Evolutionary conservation across 305 asterid species (phyloP), one percentile per base, ranked within the genome.

Genomic region (Striga hermonthica): DNA sequence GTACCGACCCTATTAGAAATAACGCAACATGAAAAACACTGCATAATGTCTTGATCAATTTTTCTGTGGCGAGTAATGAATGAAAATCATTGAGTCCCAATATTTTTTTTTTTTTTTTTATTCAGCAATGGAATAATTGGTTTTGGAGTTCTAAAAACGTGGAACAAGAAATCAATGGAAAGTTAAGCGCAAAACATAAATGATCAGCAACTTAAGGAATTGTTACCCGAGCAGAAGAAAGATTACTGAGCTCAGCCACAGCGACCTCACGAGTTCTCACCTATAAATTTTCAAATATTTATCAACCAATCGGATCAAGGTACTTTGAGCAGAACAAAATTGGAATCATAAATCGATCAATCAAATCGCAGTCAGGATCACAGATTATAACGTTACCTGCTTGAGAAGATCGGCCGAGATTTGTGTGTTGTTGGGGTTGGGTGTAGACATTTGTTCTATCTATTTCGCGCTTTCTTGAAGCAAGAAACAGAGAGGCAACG

Each of bases 211-310:
- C n/a, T 22, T 22, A 22, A 22, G 31, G 31, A 22, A 22, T 22
- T 22, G 31, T 22, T 72, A 84, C 86, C 83, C 83, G 71, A 10
- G 83, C 72, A 57, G 85, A 74, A 58, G 77, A 57, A 47, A 84
- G 77, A 58, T 58, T 48, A 35, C 13, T 61, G 74, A 83, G 82
- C 77, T 83, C 86, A 14, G 81, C 84, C 22, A 84, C 11, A 68
- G 86, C 86, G 50, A 84, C 81, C 62, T 84, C 85, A 43, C 79
- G 83, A 60, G 77, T 65, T 70, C 75, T 79, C 37, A 69, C 76
- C 90, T 84, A 78, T 52, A 58, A 9, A 69, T 5, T 55, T 48
- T 43, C 59, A 58, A n/a, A 47, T 47, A 4, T 4, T 48, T 56
- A 36, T 52, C 44, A 22, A 55, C 3, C 15, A 48, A 43, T 43